Percentiles rank a stretch among this genome's conserved stretches.
Evolutionary conservation across 257 asterid genomes (phyloP).

Genomic region (Solanum etuberosum): DNA sequence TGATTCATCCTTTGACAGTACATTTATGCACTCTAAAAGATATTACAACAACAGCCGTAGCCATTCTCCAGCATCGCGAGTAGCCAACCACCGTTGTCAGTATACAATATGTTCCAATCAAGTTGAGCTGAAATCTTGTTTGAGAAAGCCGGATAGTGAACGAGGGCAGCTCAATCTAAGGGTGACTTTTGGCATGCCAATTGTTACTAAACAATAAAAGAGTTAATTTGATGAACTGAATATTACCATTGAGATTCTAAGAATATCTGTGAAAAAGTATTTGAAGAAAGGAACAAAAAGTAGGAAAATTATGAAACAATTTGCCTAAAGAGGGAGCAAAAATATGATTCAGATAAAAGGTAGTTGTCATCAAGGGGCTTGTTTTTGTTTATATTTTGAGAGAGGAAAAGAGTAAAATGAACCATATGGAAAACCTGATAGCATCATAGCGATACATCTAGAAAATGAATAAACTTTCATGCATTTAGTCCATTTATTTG

Average conservation of each 20-base stretch:
- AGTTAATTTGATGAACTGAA: background rate
- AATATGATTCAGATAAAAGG: background rate
- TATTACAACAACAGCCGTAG: background rate
- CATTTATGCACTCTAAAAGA: background rate
- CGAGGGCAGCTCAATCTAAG: conserved; percentile 12
- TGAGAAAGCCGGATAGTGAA: conserved; percentile 24
- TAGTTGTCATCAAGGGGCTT: background rate
- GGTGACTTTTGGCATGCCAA: conserved; percentile 19
- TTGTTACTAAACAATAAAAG: conserved; percentile 7
- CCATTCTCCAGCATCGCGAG: background rate
- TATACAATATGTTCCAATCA: conserved; percentile 3
- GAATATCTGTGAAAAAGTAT: background rate
- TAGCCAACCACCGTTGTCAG: background rate
- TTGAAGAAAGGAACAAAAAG: background rate
- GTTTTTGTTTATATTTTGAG: background rate
- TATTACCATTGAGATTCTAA: background rate
- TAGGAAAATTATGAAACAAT: background rate
- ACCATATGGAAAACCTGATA: background rate
- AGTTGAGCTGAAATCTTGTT: conserved; percentile 19
- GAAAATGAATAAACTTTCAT: background rate
- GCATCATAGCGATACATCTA: background rate
- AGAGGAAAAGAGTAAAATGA: background rate
- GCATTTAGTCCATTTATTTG: background rate
- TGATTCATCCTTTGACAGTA: background rate
- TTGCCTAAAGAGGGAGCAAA: background rate